These are phyloP conservation scores for Cucurbita argyrosperma DNA, from an alignment of 306 rosid genomes.

Conservation along the genomic window DNA sequence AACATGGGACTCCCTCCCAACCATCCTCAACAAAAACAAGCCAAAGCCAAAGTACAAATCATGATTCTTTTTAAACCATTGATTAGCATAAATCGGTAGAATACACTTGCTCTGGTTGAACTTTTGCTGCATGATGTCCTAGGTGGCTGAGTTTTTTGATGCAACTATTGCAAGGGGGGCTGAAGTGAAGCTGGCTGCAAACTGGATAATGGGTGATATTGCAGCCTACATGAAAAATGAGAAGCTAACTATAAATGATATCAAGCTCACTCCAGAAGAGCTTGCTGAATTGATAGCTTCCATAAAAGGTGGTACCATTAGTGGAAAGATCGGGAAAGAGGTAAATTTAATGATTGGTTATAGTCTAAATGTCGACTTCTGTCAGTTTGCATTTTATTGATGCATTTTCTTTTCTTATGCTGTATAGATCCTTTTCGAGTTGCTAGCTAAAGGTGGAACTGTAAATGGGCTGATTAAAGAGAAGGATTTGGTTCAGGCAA, in stretches of 20 bases:
- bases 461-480: constrained; percentile 66
- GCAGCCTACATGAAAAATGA: constrained; percentile 86
- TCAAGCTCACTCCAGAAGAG: constrained; percentile 67
- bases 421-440: constrained; percentile 70
- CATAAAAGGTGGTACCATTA: constrained; percentile 60
- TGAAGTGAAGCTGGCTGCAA: constrained; percentile 74
- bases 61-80: background rate
- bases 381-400: background rate
- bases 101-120: background rate
- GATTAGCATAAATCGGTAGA: background rate
- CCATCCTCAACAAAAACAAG: background rate
- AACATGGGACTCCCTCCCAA: too few species aligned
- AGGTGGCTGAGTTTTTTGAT: constrained; percentile 80
- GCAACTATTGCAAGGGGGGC: constrained; percentile 67
- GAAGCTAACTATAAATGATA: constrained; percentile 58
- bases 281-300: constrained; percentile 73
- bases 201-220: constrained; percentile 94
- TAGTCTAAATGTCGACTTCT: background rate
- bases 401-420: background rate
- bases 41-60: constrained; percentile 6
- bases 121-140: constrained; percentile 18
- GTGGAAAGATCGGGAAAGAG: constrained; percentile 97
- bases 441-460: constrained; percentile 83
- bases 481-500: constrained; percentile 87
- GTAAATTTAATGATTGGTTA: constrained; percentile 13